phyloP scores from a whole-genome alignment of 352 stramenopile genomes.

The Globisporangium irregulare region DNA sequence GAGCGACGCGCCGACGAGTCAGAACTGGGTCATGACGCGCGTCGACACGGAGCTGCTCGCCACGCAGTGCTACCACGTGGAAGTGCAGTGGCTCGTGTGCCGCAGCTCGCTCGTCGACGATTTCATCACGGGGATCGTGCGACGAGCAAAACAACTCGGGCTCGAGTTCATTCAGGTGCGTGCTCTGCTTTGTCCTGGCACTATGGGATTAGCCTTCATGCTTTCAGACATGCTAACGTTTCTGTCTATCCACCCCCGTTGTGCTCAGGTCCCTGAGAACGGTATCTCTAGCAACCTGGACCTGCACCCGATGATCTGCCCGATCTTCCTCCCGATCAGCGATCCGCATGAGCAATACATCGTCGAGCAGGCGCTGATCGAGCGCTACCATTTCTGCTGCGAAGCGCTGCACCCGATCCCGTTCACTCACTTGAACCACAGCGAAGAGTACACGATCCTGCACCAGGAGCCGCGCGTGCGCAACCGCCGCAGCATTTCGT shows the following conservation, averaged over 20 bases:
- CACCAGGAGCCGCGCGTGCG: conserved; percentile 16
- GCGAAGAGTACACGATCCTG: conserved; percentile 18
- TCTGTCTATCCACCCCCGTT: not conserved
- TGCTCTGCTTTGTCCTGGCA: not conserved
- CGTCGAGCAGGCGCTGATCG: conserved; percentile 58
- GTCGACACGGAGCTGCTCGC: conserved; percentile 69
- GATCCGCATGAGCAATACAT: conserved; percentile 42
- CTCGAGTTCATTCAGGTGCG: conserved; percentile 66
- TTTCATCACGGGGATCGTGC: conserved; percentile 62
- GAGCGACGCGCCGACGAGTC: conserved; percentile 61
- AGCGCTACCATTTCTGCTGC: conserved; percentile 68
- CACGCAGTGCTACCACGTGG: conserved; percentile 74
- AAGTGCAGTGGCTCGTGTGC: conserved; percentile 86
- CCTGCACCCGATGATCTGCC: conserved; percentile 70
- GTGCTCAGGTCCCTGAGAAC: conserved; percentile 45
- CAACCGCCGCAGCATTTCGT: conserved; percentile 17
- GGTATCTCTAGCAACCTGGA: conserved; percentile 76
- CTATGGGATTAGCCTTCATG: not conserved
- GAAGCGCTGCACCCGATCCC: conserved; percentile 45
- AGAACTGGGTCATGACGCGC: conserved; percentile 81
- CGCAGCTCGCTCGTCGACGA: conserved; percentile 80
- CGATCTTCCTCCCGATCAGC: conserved; percentile 66
- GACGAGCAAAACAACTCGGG: conserved; percentile 72
- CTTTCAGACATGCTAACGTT: not conserved
- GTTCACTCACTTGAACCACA: conserved; percentile 23